Base-by-base conservation (phyloP, 2,329 filamentous ascomycete genomes). In the Fusarium illudens region DNA sequence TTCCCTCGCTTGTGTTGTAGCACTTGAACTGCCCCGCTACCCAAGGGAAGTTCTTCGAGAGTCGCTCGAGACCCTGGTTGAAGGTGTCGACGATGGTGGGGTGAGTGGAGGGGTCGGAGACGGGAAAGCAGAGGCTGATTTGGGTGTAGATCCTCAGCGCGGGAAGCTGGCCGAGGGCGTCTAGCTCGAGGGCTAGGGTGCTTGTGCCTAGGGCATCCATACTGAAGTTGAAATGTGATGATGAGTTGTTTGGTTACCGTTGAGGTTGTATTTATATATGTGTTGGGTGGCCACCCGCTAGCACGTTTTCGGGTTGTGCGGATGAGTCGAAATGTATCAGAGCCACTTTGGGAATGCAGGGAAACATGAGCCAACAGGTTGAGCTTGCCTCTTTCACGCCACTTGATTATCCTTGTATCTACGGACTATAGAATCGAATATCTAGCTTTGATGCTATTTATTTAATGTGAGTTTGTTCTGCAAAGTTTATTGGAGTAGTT, bases 121-220 rank as follows among this genome's bases (percentile, higher is more conserved):
- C 15, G 0, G 75, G 58, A 68, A 80, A 86, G 60, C 77, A 77
- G 29, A 83, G 73, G 36, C 75, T 78, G 36, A 86, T 74, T 51
- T 81, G 83, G 0, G 83, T 86, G 65, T 85, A 86, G 11, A 85
- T 78, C 11, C 73, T 71, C 32, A 84, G 76, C 6, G 74, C 64
- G 8, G 80, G 77, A 54, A 79, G 75, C 51, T 84, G 79, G 12
- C 82, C 82, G 6, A 84, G 62, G 36, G 80, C 70, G 42, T 84
- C 82, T 3, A 84, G 73, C 27, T 73, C 62, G 5, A 75, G 54
- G 17, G 76, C 64, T 8, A 74, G 29, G 1, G 12, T n/a, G 5
- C 5, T 7, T 12, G 17, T 53, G 13, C 22, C 42, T 0, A 27
- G n/a, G 33, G 56, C 12, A 3, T 17, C 17, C 68, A 70, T 70